phyloP scores from a whole-genome alignment of 2,329 filamentous ascomycete species.

The Fusarium sp. region DNA sequence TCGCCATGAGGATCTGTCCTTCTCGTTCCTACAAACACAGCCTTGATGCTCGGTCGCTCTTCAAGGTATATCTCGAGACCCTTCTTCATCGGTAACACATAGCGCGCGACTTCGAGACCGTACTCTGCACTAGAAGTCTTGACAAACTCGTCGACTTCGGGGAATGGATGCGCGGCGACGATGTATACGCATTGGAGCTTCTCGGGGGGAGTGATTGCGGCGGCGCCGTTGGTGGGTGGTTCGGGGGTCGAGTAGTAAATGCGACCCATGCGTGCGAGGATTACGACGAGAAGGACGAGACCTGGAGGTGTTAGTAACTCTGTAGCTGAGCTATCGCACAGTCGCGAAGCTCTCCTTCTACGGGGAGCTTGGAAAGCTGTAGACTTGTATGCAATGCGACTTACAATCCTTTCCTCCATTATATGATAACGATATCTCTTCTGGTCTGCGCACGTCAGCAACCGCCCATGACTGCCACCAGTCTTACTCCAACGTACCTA shows the following conservation, averaged over 20 bases:
- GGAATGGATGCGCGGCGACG: slow-evolving; percentile 84
- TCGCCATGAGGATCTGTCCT: slow-evolving; percentile 93
- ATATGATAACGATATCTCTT: slow-evolving; percentile 89
- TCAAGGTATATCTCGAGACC: slow-evolving; percentile 82
- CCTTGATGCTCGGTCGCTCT: slow-evolving; percentile 74
- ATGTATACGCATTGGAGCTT: slow-evolving; percentile 88
- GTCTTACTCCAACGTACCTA: slow-evolving; percentile 60
- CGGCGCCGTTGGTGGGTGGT: slow-evolving; percentile 36
- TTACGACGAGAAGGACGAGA: slow-evolving; percentile 88
- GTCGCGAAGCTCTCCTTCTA: not conserved
- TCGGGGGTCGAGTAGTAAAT: slow-evolving; percentile 49
- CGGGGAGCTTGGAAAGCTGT: rapidly evolving
- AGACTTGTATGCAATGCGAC: not conserved
- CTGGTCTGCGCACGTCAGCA: slow-evolving; percentile 64
- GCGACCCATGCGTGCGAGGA: slow-evolving; percentile 73
- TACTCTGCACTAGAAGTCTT: slow-evolving; percentile 73
- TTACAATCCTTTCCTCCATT: slow-evolving; percentile 94
- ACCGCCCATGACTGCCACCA: not conserved
- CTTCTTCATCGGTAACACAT: slow-evolving; percentile 81
- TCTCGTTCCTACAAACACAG: slow-evolving; percentile 71
- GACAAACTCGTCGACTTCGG: slow-evolving; percentile 89
- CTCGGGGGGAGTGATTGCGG: slow-evolving; percentile 52
- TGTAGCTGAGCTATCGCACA: not conserved
- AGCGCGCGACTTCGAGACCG: slow-evolving; percentile 79
- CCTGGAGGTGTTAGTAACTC: slow-evolving; percentile 51